Base-by-base conservation (phyloP, 73 alveolate genomes). In the Breviolum minutum region DNA sequence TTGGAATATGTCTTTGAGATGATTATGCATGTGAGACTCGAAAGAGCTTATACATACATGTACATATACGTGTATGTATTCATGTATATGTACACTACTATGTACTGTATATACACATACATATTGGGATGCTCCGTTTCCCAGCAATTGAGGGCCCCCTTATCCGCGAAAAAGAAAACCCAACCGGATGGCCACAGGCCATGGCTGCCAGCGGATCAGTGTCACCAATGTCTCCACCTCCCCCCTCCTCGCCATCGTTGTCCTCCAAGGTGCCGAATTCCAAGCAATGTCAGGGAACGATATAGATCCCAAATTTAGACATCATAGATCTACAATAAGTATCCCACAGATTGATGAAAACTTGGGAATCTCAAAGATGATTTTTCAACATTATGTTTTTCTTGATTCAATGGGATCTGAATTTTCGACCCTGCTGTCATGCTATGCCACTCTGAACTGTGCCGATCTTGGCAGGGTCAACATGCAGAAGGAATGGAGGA, bases 201-300 rank as follows among this genome's bases (percentile, higher is more conserved):
- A 32, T 48, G 64, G 88, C 69, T 40, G 54, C 54, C 32, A n/a
- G 63, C 86, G 29, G 63, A 22, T 13, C 88, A n/a, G 40, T 30
- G 40, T 11, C 32, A 13, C 68, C 69, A 12, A 80, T 80, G 88
- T 80, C 88, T 66, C 88, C 88, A 19, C 68, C 54, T 27, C 88
- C 88, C 7, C 68, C 88, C 40, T 80, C 88, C n/a, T 80, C 88
- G 29, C 88, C 88, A 8, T 80, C 88, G 69, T 80, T 80, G 88
- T 80, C 88, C 68, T 80, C 88, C 40, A 80, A 80, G 88, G 88
- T 20, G 54, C 54, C 54, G 54, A 40, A 40, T 40, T 3, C 54
- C 3, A 2, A n/a, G n/a, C 5, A 40, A 2, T 40, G 54, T 40
- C 54, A 40, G 54, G 54, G 54, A 2, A 3, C 5, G 54, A 40